A percentile compares a stretch with the other conserved stretches of the same genome.
phyloP scores from a whole-genome alignment of 2,329 filamentous ascomycete genomes.

The Cercospora canescens region DNA sequence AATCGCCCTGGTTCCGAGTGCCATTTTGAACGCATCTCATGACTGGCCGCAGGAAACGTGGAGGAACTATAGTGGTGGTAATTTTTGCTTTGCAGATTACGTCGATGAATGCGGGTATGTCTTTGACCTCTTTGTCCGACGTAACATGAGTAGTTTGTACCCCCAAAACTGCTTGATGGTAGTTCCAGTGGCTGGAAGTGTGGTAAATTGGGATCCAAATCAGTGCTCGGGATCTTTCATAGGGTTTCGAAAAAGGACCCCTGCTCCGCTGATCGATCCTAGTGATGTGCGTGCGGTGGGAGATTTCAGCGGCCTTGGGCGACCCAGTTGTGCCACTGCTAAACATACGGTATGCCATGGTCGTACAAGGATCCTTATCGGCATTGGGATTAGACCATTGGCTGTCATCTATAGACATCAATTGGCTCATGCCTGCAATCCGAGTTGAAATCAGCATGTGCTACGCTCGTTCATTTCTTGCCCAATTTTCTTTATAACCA shows the following conservation, averaged over 20 bases:
- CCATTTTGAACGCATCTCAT: not conserved
- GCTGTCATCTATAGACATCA: conserved; percentile 36
- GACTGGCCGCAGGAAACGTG: not conserved
- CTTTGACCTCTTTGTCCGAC: not conserved
- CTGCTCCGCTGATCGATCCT: not conserved
- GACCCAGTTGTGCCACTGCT: conserved; percentile 60
- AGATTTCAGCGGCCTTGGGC: conserved; percentile 59
- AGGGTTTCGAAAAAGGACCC: not conserved
- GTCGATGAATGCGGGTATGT: not conserved
- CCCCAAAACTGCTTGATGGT: not conserved
- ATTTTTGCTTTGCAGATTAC: not conserved
- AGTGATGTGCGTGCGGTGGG: conserved; percentile 59
- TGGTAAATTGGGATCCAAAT: not conserved
- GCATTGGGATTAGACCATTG: conserved; percentile 44
- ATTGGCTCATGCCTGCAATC: not conserved
- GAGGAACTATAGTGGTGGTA: not conserved
- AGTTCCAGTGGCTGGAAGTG: not conserved
- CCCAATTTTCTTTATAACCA: too few relatives aligned
- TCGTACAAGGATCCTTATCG: conserved; percentile 49
- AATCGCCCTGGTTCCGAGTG: not conserved
- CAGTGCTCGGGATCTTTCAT: not conserved
- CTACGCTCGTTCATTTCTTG: too few relatives aligned
- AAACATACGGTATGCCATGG: conserved; percentile 45
- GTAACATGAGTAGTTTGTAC: not conserved
- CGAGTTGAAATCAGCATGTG: too few relatives aligned